phyloP scores from a whole-genome alignment of 2,329 filamentous ascomycete genomes.

The Cytospora leucostoma region DNA sequence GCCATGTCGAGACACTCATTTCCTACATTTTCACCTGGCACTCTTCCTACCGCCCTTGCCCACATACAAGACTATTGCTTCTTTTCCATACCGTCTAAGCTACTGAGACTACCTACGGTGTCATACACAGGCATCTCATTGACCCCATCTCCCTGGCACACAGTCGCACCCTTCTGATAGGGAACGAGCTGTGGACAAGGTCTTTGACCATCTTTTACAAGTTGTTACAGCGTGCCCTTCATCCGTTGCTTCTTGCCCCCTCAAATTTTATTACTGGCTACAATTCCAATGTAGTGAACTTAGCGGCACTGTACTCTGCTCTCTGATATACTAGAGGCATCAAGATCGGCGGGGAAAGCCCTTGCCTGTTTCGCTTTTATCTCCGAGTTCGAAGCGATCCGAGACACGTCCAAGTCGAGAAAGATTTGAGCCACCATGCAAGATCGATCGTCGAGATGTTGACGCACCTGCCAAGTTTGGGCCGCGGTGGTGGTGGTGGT shows the following conservation, averaged over 20 bases:
- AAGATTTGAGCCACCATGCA: not conserved
- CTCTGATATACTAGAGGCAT: conserved; percentile 23
- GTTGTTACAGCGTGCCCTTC: not conserved
- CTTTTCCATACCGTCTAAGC: not conserved
- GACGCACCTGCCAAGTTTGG: not conserved
- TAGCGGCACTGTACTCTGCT: not conserved
- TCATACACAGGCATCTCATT: not conserved
- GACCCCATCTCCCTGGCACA: conserved; percentile 2
- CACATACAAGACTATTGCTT: not conserved
- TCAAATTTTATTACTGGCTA: not conserved
- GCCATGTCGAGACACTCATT: conserved; percentile 3
- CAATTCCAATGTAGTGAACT: not conserved
- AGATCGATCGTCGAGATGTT: not conserved
- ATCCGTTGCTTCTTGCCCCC: not conserved
- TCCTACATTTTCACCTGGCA: not conserved
- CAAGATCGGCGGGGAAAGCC: conserved; percentile 31
- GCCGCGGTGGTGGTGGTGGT: not conserved
- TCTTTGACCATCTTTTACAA: conserved; percentile 2
- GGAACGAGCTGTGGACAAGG: conserved; percentile 16
- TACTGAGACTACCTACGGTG: not conserved
- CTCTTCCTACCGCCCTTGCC: not conserved
- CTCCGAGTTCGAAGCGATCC: conserved; percentile 12
- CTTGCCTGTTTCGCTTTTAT: conserved; percentile 17
- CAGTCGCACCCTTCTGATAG: not conserved
- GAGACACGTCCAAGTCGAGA: not conserved